Evolutionary conservation across 768 basidiomycete genomes (phyloP).

Genomic region (Leccinum fibrillosum): DNA sequence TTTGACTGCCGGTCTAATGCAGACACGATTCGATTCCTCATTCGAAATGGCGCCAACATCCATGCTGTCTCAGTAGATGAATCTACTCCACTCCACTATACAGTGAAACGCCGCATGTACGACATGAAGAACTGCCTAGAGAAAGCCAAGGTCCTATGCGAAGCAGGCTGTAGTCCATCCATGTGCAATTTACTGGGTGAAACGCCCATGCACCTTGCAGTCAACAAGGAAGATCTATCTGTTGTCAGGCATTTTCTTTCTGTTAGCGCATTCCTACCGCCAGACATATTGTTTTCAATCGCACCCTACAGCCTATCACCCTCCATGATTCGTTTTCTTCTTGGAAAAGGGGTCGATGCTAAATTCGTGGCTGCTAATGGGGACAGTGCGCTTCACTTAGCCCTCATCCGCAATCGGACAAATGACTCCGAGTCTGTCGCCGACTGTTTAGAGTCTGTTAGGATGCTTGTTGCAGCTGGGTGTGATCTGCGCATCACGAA

Average conservation of each 20-base stretch:
- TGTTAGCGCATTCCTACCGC: background rate
- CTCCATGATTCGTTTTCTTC: too few species aligned
- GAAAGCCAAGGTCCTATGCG: background rate
- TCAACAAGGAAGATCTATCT: too few species aligned
- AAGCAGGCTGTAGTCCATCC: background rate
- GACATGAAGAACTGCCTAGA: background rate
- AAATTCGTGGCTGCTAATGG: background rate
- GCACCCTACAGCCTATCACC: too few species aligned
- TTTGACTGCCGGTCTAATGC: too few species aligned
- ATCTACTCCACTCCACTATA: background rate
- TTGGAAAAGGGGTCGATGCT: too few species aligned
- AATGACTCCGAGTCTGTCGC: background rate
- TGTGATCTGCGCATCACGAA: background rate
- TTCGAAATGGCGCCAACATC: too few species aligned
- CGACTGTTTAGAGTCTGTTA: background rate
- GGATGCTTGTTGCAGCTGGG: background rate
- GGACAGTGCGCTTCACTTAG: background rate
- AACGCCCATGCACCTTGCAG: background rate
- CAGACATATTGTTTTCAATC: background rate
- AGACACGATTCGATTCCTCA: too few species aligned
- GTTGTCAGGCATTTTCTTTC: background rate
- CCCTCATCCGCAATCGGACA: too few species aligned
- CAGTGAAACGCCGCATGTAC: too few species aligned
- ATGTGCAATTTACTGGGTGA: background rate
- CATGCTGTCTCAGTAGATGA: background rate